phyloP scores from a whole-genome alignment of 2,329 filamentous ascomycete species.

The Pyrenophora tritici-repentis region DNA sequence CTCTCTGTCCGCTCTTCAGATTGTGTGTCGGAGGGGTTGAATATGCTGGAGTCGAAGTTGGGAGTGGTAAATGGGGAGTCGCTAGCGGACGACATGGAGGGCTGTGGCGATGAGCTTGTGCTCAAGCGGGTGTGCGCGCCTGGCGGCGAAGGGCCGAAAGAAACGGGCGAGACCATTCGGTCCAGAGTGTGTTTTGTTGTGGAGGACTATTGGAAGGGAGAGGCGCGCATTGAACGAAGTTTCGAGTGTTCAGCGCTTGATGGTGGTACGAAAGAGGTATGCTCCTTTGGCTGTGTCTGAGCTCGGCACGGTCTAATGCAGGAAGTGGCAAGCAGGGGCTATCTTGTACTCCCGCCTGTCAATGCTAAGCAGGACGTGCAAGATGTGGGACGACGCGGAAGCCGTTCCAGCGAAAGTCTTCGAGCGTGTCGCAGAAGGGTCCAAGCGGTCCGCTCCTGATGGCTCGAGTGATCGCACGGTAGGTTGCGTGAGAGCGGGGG shows the following conservation, averaged over 20 bases:
- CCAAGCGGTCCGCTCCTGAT: constrained; percentile 31
- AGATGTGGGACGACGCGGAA: constrained; percentile 14
- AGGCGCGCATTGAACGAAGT: constrained; percentile 34
- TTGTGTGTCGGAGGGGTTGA: constrained; percentile 29
- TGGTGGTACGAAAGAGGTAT: constrained; percentile 9
- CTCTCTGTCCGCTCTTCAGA: constrained; percentile 34
- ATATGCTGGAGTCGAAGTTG: constrained; percentile 39
- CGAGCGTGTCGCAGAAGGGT: constrained; percentile 26
- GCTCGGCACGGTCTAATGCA: constrained; percentile 8
- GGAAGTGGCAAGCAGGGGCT: constrained; percentile 16
- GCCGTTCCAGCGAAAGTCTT: constrained; percentile 13
- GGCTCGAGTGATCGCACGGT: constrained; percentile 39
- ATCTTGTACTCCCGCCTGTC: constrained; percentile 9
- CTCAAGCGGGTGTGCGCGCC: constrained; percentile 43
- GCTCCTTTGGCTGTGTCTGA: constrained; percentile 5
- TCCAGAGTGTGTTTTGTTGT: constrained; percentile 20
- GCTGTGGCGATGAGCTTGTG: constrained; percentile 48
- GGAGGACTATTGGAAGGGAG: constrained; percentile 23
- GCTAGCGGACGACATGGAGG: constrained; percentile 49
- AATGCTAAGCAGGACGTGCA: constrained; percentile 14
- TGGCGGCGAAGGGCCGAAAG: constrained; percentile 44
- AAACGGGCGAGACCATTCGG: constrained; percentile 44
- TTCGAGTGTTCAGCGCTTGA: constrained; percentile 9
- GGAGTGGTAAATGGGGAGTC: constrained; percentile 47
- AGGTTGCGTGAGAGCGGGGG: constrained; percentile 42